Conservation (phyloP, 2,329 filamentous ascomycete genomes). For the Monilinia aucupariae region DNA sequence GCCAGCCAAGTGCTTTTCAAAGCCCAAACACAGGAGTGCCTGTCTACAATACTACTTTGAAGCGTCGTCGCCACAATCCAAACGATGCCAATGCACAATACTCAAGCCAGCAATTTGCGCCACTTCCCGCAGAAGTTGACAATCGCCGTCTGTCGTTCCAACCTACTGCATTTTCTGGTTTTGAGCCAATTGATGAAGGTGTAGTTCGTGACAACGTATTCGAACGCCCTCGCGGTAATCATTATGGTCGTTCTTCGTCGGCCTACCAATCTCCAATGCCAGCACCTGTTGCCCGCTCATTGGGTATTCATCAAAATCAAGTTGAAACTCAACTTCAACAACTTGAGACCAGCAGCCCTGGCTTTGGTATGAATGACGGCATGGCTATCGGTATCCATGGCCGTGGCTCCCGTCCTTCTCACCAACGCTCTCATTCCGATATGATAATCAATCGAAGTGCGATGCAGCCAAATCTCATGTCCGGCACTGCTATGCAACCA, state of each 20-base stretch:
- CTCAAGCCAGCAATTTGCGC: background rate
- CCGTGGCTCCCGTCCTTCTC: slow-evolving; percentile 17
- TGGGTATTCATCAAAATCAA: slow-evolving; percentile 8
- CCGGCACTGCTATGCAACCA: background rate
- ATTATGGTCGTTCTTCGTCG: slow-evolving; percentile 16
- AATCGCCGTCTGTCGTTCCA: background rate
- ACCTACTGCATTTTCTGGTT: background rate
- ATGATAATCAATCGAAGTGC: slow-evolving; percentile 14
- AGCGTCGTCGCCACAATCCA: slow-evolving; percentile 25
- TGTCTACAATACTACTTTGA: slow-evolving; percentile 18
- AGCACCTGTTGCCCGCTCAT: slow-evolving; percentile 21
- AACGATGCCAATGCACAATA: slow-evolving; percentile 10
- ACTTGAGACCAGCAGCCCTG: background rate
- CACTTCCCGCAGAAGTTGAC: background rate
- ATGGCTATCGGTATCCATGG: slow-evolving; percentile 1
- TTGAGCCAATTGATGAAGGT: slow-evolving; percentile 12
- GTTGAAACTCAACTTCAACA: slow-evolving; percentile 2
- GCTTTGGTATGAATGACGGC: slow-evolving; percentile 5
- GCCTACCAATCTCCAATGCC: slow-evolving; percentile 25
- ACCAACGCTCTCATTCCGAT: slow-evolving; percentile 34
- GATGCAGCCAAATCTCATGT: slow-evolving; percentile 4
- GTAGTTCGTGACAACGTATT: background rate
- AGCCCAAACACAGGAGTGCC: slow-evolving; percentile 18
- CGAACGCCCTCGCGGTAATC: slow-evolving; percentile 9
- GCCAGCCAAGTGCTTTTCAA: slow-evolving; percentile 15